Evolutionary conservation across 768 basidiomycete genomes (phyloP), one percentile per base, ranked within the genome.

Genomic region (Mrakia frigida): DNA sequence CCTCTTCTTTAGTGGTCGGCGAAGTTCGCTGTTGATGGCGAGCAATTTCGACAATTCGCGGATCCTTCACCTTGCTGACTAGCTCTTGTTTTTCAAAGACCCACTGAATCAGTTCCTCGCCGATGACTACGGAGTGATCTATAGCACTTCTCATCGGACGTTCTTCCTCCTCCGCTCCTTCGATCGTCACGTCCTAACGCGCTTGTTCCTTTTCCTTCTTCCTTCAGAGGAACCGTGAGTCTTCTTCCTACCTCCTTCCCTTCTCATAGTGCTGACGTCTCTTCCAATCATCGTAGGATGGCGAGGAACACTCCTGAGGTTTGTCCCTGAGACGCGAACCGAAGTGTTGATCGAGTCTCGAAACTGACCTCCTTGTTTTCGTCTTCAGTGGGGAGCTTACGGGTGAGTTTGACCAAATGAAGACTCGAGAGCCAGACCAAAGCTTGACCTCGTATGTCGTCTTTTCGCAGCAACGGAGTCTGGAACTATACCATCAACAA

Each of bases 91-190:
- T n/a, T n/a, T n/a, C n/a, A 4, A 9, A 43, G 89, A 90, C 77
- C 83, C 86, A 0, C 83, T 85, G 39, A 91, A 90, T 79, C 89
- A 90, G 79, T 84, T 84, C 39, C 83, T 88, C 46, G 91, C 90
- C 4, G 87, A 91, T 78, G 84, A 84, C 7, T 74, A 74, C 37
- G 73, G 73, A 18, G 73, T 74, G 2, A 65, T 74, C 59, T 41
- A 74, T 25, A 5, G 90, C 88, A 82, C 90, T 88, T 35, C 85
- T 91, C 63, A 89, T 88, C 46, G 90, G 90, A 89, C 89, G 90
- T 67, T 3, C 18, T 21, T 21, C 46, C 9, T 50, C n/a, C 18
- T 50, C 2, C 46, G 13, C 16, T 2, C 14, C 18, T 9, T 14
- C 11, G 6, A 21, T 16, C 46, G 46, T 50, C 46, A 3, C 18